Percentiles rank a stretch among this genome's conserved stretches.
Evolutionary conservation across 176 grass and related monocot genomes (phyloP).

Genomic region (Bothriochloa decipiens): DNA sequence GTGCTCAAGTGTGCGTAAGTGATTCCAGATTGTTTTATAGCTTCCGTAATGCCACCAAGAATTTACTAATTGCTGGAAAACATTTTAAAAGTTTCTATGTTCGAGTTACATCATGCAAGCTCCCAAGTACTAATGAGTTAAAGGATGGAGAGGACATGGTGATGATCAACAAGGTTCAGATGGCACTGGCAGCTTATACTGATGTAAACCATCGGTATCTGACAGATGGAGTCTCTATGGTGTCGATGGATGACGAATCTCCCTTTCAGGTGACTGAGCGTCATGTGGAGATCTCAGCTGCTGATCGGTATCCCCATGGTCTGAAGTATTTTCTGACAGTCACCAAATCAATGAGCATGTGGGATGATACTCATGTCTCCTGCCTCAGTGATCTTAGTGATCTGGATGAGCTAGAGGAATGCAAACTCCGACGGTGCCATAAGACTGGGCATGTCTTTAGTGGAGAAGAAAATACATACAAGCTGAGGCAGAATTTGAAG

Average conservation of each 20-base stretch:
- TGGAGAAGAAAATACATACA: too few species aligned
- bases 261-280: neutral
- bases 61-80: fast-evolving
- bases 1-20: neutral
- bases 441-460: neutral
- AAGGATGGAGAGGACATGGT: too few species aligned
- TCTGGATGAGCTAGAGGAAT: neutral
- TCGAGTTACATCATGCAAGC: neutral
- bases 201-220: fast-evolving
- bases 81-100: neutral
- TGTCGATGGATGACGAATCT: neutral
- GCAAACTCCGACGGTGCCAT: neutral
- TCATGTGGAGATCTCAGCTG: slow-evolving; percentile 24
- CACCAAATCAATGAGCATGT: slow-evolving; percentile 25
- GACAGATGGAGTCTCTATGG: neutral
- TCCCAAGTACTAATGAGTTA: neutral
- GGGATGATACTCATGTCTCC: neutral
- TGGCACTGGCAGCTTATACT: neutral
- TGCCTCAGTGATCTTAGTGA: fast-evolving
- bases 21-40: slow-evolving; percentile 14
- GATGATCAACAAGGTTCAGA: too few species aligned
- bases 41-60: fast-evolving
- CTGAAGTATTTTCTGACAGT: fast-evolving
- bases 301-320: neutral
- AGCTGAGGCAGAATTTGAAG: fast-evolving